Conservation (phyloP, 2,329 filamentous ascomycete genomes). For the Penicillium sumatraense region DNA sequence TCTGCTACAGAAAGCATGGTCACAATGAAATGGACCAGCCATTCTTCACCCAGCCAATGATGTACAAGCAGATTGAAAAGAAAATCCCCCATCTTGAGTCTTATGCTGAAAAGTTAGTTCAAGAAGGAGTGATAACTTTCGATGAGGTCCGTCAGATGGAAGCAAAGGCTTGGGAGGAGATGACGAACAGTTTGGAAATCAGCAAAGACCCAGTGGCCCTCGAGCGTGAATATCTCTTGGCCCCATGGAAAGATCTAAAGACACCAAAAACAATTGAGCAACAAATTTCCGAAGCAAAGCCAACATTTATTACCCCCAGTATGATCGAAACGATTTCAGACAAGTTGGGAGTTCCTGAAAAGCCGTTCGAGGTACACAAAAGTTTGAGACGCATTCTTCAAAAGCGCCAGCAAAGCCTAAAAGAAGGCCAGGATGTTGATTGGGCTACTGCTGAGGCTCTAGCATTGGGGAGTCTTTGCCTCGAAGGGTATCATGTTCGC, state of each 20-base stretch:
- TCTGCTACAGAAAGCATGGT: slow-evolving; percentile 97
- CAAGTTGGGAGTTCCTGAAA: slow-evolving; percentile 76
- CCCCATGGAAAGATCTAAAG: background rate
- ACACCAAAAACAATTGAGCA: slow-evolving; percentile 50
- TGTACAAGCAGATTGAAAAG: slow-evolving; percentile 95
- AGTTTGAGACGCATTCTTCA: slow-evolving; percentile 94
- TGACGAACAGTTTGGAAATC: slow-evolving; percentile 93
- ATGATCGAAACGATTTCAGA: slow-evolving; percentile 69
- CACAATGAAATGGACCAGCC: slow-evolving; percentile 99
- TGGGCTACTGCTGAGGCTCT: slow-evolving; percentile 96
- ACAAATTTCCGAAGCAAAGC: slow-evolving; percentile 70
- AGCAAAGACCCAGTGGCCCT: slow-evolving; percentile 96
- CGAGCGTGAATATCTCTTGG: slow-evolving; percentile 34
- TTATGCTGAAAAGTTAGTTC: slow-evolving; percentile 81
- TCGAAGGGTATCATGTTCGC: slow-evolving; percentile 92
- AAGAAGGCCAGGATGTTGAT: slow-evolving; percentile 90
- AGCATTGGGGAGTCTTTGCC: slow-evolving; percentile 85
- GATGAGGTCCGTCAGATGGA: slow-evolving; percentile 98
- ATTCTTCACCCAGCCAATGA: slow-evolving; percentile 95
- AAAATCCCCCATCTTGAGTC: slow-evolving; percentile 83
- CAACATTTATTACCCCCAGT: slow-evolving; percentile 80
- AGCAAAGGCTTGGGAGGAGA: slow-evolving; percentile 98
- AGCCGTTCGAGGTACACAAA: slow-evolving; percentile 14
- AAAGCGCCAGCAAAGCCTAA: slow-evolving; percentile 85
- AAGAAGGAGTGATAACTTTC: slow-evolving; percentile 88